Conservation (phyloP, 2,329 filamentous ascomycete genomes). For the Neopestalotiopsis sp. region DNA sequence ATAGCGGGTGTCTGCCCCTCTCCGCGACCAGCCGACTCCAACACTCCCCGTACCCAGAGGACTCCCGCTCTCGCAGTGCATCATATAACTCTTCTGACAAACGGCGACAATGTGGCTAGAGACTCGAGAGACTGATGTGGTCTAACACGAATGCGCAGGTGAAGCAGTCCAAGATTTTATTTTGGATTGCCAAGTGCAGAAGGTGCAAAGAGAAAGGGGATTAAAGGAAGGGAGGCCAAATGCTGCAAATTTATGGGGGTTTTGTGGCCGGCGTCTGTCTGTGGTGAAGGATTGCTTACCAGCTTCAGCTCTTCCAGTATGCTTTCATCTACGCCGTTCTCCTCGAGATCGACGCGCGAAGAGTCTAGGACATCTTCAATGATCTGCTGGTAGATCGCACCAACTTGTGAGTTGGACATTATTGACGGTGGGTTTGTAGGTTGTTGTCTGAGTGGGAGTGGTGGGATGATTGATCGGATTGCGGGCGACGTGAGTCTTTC, state of each 20-base stretch:
- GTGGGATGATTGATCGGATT: background rate
- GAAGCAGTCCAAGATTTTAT: background rate
- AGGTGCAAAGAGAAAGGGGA: background rate
- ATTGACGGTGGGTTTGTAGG: constrained; percentile 27
- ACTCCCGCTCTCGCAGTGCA: background rate
- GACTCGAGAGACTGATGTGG: background rate
- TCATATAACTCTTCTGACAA: background rate
- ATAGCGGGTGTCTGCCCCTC: constrained; percentile 56
- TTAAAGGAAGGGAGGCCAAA: constrained; percentile 19
- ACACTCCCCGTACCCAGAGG: constrained; percentile 12
- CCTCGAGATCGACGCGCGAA: constrained; percentile 94
- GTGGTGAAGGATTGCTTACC: constrained; percentile 61
- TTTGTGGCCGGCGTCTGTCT: background rate
- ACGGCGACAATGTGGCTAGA: constrained; percentile 17
- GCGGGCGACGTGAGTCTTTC: background rate
- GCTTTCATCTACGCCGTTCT: constrained; percentile 87
- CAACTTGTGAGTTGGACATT: constrained; percentile 68
- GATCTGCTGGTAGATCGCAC: constrained; percentile 79
- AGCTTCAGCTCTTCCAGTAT: constrained; percentile 86
- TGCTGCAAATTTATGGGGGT: background rate
- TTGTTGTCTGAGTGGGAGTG: background rate
- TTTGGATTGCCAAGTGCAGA: background rate
- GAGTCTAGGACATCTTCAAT: constrained; percentile 88
- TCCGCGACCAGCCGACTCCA: constrained; percentile 42
- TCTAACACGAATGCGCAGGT: background rate